A percentile compares a stretch with the other conserved stretches of the same genome.
These are phyloP conservation scores for Metschnikowia colocasiae DNA, from an alignment of 805 yeast species.

Conservation along the genomic window DNA sequence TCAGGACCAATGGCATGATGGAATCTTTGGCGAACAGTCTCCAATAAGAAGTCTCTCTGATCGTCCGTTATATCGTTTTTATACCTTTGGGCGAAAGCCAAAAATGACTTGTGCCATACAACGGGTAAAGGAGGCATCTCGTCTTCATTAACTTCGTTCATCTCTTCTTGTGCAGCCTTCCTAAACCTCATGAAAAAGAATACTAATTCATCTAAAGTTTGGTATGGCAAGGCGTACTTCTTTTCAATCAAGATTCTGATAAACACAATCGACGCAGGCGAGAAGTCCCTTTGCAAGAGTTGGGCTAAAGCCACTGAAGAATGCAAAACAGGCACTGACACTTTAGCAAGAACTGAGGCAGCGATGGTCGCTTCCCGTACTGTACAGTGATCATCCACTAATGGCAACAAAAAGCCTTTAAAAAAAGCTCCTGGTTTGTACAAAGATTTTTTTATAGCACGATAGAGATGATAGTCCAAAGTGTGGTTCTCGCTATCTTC, in stretches of 20 bases:
- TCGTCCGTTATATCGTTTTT: conserved; percentile 98
- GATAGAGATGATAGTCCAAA: conserved; percentile 87
- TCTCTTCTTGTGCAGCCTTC: conserved; percentile 46
- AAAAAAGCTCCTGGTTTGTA: conserved; percentile 98
- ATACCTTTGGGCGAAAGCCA: conserved; percentile 92
- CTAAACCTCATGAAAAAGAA: conserved; percentile 92
- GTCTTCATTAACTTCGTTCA: conserved; percentile 33
- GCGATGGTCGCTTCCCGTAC: conserved; percentile 93
- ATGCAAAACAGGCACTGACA: conserved; percentile 91
- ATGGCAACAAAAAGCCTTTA: conserved; percentile 91
- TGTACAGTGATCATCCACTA: conserved; percentile 84
- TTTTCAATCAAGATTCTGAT: conserved; percentile 87
- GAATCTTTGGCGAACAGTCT: conserved; percentile 83
- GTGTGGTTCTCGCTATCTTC: conserved; percentile 73
- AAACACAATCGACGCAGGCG: conserved; percentile 86
- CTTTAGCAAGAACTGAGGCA: conserved; percentile 83
- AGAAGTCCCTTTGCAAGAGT: conserved; percentile 72
- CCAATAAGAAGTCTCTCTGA: conserved; percentile 90
- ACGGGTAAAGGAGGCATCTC: conserved; percentile 71
- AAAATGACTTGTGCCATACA: conserved; percentile 95
- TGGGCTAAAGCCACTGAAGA: conserved; percentile 93
- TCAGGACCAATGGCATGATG: conserved; percentile 91
- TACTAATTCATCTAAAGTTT: conserved; percentile 90
- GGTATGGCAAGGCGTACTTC: conserved; percentile 95
- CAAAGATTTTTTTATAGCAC: conserved; percentile 86